A percentile compares a stretch with the other conserved stretches of the same genome.
Evolutionary conservation across 2,329 filamentous ascomycete genomes (phyloP).

Genomic region (Aureobasidium namibiae): DNA sequence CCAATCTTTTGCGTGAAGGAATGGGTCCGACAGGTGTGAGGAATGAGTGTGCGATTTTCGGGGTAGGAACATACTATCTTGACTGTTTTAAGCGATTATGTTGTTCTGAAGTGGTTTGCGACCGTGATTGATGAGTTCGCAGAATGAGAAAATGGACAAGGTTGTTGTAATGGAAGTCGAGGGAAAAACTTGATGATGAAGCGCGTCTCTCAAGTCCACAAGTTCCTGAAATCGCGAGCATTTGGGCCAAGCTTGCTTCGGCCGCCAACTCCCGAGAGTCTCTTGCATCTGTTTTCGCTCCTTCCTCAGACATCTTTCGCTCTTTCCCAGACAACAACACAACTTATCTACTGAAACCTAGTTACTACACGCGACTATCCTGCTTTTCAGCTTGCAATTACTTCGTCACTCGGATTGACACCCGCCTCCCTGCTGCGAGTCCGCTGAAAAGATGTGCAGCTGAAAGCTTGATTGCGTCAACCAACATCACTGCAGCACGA

Average conservation of each 20-base stretch:
- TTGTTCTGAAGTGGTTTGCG: background rate
- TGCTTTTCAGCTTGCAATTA: background rate
- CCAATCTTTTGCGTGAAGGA: background rate
- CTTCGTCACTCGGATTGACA: background rate
- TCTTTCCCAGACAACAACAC: background rate
- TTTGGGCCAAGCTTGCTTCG: background rate
- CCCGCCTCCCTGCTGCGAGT: background rate
- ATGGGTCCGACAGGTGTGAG: background rate
- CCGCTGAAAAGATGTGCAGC: background rate
- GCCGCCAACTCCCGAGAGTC: background rate
- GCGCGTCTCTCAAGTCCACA: background rate
- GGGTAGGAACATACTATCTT: background rate
- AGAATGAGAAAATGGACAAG: background rate
- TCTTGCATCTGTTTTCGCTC: background rate
- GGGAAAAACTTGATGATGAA: background rate
- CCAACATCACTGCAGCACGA: background rate
- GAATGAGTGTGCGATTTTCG: conserved; percentile 3
- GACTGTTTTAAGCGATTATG: background rate
- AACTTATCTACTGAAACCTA: background rate
- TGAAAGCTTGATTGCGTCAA: background rate
- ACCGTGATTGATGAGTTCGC: background rate
- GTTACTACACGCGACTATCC: background rate
- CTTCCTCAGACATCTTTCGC: background rate
- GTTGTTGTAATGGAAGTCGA: background rate
- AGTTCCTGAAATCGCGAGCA: background rate